These are phyloP conservation scores for Pseudogymnoascus pannorum DNA, from an alignment of 2,329 filamentous ascomycete species.

Conservation along the genomic window DNA sequence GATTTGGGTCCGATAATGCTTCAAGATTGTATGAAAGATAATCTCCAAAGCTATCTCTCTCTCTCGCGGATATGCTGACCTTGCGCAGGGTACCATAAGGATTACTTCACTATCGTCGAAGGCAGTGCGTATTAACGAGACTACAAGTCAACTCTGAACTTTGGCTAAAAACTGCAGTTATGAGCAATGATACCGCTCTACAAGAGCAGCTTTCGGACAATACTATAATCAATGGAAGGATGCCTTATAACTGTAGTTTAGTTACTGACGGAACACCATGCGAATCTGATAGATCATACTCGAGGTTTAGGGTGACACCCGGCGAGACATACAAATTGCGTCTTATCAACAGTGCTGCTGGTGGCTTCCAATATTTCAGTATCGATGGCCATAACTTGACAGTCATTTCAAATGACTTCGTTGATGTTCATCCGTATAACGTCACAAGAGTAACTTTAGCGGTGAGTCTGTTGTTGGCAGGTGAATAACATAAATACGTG, in stretches of 20 bases:
- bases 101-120: conserved; percentile 40
- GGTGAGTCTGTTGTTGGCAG: not conserved
- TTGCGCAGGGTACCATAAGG: conserved; percentile 24
- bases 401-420: conserved; percentile 57
- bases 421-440: conserved; percentile 46
- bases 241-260: conserved; percentile 20
- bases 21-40: not conserved
- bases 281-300: not conserved
- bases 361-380: conserved; percentile 38
- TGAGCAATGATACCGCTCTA: conserved; percentile 20
- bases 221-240: conserved; percentile 28
- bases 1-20: conserved; percentile 43
- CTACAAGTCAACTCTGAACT: conserved; percentile 32
- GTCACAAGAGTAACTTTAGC: conserved; percentile 24
- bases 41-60: not conserved
- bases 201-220: conserved; percentile 7
- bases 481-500: conserved; percentile 24
- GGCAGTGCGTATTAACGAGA: conserved; percentile 33
- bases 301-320: conserved; percentile 27
- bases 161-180: conserved; percentile 22
- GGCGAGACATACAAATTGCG: conserved; percentile 41
- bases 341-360: conserved; percentile 41
- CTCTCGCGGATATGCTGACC: not conserved
- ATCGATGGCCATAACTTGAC: conserved; percentile 48
- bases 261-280: conserved; percentile 1